Evolutionary conservation across 208 protist genomes (phyloP).

Genomic region (Pavlovales sp.): DNA sequence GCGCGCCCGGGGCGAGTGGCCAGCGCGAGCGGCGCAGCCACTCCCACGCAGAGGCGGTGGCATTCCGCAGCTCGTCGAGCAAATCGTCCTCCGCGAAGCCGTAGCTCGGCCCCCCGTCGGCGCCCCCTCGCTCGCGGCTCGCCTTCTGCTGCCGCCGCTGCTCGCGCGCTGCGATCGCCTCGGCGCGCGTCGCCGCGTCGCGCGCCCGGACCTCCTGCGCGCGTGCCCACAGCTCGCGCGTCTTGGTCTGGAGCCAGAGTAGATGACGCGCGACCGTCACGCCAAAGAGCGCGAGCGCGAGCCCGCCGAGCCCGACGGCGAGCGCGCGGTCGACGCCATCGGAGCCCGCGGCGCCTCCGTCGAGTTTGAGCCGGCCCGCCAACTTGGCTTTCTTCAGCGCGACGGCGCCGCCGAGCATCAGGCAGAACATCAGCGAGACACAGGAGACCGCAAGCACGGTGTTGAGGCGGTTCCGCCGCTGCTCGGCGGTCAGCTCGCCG

Average conservation of each 20-base stretch:
- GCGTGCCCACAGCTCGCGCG: not conserved
- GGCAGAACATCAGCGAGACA: no score
- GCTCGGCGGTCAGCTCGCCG: no score
- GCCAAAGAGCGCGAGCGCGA: no score
- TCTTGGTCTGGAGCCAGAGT: not conserved
- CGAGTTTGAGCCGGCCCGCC: not conserved
- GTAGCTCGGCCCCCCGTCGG: not conserved
- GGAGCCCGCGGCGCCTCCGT: no score
- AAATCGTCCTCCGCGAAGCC: not conserved
- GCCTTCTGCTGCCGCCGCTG: no score
- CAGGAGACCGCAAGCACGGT: no score
- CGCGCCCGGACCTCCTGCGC: not conserved
- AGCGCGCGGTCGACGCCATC: not conserved
- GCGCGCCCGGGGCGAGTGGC: no score
- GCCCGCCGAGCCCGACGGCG: not conserved
- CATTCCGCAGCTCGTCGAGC: not conserved
- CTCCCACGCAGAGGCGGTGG: no score
- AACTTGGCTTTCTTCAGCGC: not conserved
- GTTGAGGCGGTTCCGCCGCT: no score
- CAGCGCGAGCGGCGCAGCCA: not conserved
- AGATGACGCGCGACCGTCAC: not conserved
- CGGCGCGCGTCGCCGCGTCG: no score
- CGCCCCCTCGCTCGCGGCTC: not conserved
- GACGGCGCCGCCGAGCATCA: not conserved
- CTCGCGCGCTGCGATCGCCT: not conserved